Percentiles rank a stretch among this genome's conserved stretches.
Conservation (phyloP, 495 filamentous ascomycete genomes). For the Lasiosphaeris hirsuta region DNA sequence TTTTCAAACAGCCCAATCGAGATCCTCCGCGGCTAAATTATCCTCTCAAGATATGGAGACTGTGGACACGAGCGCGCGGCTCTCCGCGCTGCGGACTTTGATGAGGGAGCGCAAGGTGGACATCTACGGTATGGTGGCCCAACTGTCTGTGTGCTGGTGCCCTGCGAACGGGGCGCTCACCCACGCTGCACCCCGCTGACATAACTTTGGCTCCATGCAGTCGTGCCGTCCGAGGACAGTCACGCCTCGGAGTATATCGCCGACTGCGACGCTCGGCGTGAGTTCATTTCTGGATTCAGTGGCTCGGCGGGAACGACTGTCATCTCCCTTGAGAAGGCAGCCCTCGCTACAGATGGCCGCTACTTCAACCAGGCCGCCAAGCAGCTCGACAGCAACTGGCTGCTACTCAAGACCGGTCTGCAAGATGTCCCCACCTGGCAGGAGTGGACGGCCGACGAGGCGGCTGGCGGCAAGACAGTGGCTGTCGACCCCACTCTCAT, state of each 20-base stretch:
- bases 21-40: background rate
- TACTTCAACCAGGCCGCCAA: constrained; percentile 97
- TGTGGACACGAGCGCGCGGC: constrained; percentile 75
- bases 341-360: constrained; percentile 90
- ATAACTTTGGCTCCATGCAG: constrained; percentile 41
- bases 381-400: constrained; percentile 91
- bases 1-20: background rate
- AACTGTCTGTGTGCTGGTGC: background rate
- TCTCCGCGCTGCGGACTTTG: constrained; percentile 72
- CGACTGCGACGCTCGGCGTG: constrained; percentile 84
- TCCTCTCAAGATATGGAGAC: constrained; percentile 68
- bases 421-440: constrained; percentile 96
- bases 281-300: constrained; percentile 90
- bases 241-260: constrained; percentile 99
- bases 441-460: constrained; percentile 89
- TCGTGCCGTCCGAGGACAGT: constrained; percentile 95
- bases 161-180: background rate
- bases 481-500: constrained; percentile 91
- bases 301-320: constrained; percentile 94
- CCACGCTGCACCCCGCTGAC: constrained; percentile 7
- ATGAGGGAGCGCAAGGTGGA: constrained; percentile 89
- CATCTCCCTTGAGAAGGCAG: constrained; percentile 80
- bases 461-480: constrained; percentile 78
- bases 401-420: constrained; percentile 85
- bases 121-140: constrained; percentile 73